phyloP scores from a whole-genome alignment of 2,329 filamentous ascomycete genomes.

The Colletotrichum abscissum region DNA sequence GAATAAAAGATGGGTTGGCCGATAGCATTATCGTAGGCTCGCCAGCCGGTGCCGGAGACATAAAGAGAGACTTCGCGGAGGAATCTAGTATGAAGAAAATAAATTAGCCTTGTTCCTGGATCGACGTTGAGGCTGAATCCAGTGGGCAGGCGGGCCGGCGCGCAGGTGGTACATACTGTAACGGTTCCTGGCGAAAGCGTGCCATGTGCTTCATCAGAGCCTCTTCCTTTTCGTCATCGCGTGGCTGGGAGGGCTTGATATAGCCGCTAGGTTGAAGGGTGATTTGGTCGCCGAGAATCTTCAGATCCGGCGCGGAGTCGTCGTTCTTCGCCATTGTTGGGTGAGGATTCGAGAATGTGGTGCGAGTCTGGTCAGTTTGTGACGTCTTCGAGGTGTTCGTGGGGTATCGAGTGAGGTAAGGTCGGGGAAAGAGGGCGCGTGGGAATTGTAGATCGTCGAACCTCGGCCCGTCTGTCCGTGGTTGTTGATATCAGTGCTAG shows the following conservation, averaged over 20 bases:
- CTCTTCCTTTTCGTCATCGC: constrained; percentile 69
- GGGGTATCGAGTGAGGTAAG: background rate
- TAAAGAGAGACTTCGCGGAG: constrained; percentile 93
- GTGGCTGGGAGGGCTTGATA: constrained; percentile 59
- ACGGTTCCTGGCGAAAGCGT: constrained; percentile 79
- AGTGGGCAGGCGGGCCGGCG: background rate
- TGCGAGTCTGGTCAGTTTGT: background rate
- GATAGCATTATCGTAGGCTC: constrained; percentile 89
- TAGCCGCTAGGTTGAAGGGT: constrained; percentile 80
- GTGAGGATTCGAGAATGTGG: background rate
- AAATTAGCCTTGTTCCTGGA: constrained; percentile 30
- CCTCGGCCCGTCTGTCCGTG: background rate
- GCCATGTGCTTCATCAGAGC: constrained; percentile 85
- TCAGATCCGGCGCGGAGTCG: constrained; percentile 74
- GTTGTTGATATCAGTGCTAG: background rate
- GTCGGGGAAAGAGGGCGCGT: background rate
- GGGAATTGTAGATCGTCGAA: background rate
- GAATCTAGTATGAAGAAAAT: constrained; percentile 66
- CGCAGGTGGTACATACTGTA: constrained; percentile 58
- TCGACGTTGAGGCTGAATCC: background rate
- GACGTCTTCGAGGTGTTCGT: background rate
- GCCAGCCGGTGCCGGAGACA: constrained; percentile 94
- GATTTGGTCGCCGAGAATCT: constrained; percentile 80
- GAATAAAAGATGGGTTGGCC: constrained; percentile 94
- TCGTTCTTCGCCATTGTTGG: constrained; percentile 51